A percentile compares a stretch with the other conserved stretches of the same genome.
Evolutionary conservation across 805 yeast genomes (phyloP).

Genomic region (Saitoella complicata): DNA sequence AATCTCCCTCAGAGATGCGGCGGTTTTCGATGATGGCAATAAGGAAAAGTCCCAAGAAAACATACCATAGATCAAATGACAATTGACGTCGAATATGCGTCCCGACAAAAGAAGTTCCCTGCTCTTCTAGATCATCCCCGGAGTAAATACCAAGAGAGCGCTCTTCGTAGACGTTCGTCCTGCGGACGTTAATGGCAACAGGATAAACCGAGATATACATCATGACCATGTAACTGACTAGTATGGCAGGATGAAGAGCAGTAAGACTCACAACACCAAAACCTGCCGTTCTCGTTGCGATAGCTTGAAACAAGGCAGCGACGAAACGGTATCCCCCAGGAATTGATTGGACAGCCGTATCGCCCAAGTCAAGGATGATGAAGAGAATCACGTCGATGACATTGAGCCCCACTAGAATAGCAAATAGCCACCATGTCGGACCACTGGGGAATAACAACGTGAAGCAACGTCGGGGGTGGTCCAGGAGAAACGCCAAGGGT

Average conservation of each 20-base stretch:
- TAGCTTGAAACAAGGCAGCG: slow-evolving; percentile 78
- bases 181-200: slow-evolving; percentile 82
- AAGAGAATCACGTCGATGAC: slow-evolving; percentile 65
- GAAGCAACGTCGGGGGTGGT: slow-evolving; percentile 95
- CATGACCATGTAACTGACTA: slow-evolving; percentile 87
- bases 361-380: slow-evolving; percentile 55
- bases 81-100: slow-evolving; percentile 82
- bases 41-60: slow-evolving; percentile 70
- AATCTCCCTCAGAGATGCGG: slow-evolving; percentile 25
- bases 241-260: slow-evolving; percentile 71
- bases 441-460: slow-evolving; percentile 79
- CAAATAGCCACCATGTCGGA: slow-evolving; percentile 89
- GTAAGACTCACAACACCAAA: slow-evolving; percentile 58
- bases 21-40: slow-evolving; percentile 75
- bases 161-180: slow-evolving; percentile 97
- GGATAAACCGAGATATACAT: slow-evolving; percentile 97
- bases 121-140: slow-evolving; percentile 7
- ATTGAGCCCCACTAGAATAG: slow-evolving; percentile 57
- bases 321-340: slow-evolving; percentile 55
- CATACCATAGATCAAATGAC: slow-evolving; percentile 88
- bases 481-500: slow-evolving; percentile 68
- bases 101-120: slow-evolving; percentile 42
- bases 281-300: slow-evolving; percentile 90
- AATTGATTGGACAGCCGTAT: slow-evolving; percentile 32
- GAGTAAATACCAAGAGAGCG: slow-evolving; percentile 79